phyloP scores from a whole-genome alignment of 2,329 filamentous ascomycete species.

The Nigrospora oryzae region DNA sequence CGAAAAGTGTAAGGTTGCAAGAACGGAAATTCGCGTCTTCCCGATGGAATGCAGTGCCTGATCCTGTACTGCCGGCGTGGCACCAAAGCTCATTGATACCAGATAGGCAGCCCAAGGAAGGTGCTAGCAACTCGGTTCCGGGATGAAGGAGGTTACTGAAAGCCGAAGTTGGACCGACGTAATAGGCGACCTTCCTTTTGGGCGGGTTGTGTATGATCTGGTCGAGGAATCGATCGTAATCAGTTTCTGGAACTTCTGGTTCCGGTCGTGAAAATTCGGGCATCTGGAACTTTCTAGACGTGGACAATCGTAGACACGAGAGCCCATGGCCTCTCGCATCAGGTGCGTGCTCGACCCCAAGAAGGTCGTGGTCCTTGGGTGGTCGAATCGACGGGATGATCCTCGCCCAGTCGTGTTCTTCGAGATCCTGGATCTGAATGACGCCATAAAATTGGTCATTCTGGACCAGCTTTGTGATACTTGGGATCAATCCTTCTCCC shows the following conservation, averaged over 20 bases:
- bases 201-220: background rate
- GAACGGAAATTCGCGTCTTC: constrained; percentile 1
- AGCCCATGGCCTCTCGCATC: background rate
- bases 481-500: too few relatives aligned
- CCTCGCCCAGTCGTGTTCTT: background rate
- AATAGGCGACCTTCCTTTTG: constrained; percentile 1
- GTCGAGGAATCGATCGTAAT: background rate
- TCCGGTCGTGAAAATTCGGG: background rate
- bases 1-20: background rate
- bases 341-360: background rate
- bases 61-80: background rate
- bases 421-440: background rate
- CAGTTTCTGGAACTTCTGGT: background rate
- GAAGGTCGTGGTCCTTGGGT: background rate
- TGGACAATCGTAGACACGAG: background rate
- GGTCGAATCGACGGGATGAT: background rate
- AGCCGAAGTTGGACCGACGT: constrained; percentile 1
- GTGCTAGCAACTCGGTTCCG: background rate
- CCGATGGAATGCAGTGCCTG: constrained; percentile 2
- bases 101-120: background rate
- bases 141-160: constrained; percentile 2
- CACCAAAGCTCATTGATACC: constrained; percentile 1
- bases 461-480: too few relatives aligned
- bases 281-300: background rate
- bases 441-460: too few relatives aligned